These are phyloP conservation scores for Purshia tridentata DNA, from an alignment of 306 rosid genomes.

Conservation along the genomic window DNA sequence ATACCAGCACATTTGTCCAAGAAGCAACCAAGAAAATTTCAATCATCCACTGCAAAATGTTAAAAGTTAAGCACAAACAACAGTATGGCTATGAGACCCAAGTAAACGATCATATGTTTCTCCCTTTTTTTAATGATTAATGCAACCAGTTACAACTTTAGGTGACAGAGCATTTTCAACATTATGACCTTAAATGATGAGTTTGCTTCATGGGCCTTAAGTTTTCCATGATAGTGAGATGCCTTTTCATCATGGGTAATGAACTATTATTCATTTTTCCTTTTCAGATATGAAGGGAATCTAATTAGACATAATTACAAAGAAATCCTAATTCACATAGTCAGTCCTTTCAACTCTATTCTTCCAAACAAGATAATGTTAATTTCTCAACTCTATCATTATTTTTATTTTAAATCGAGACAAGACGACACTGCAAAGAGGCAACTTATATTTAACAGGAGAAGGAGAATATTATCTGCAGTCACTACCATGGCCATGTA, in stretches of 20 bases:
- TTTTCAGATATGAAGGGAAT: not conserved
- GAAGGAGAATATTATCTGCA: not conserved
- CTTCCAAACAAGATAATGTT: not conserved
- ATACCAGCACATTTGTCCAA: not conserved
- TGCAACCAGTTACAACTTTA: not conserved
- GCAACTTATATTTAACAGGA: not conserved
- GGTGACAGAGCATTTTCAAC: not conserved
- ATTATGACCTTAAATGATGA: not conserved
- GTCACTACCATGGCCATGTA: constrained; percentile 2
- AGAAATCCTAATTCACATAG: not conserved
- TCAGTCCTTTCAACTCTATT: not conserved
- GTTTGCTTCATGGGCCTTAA: not conserved
- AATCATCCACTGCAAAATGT: not conserved
- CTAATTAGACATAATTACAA: not conserved
- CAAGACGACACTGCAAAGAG: not conserved
- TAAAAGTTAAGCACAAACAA: not conserved
- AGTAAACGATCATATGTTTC: not conserved
- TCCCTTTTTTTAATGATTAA: not conserved
- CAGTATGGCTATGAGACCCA: not conserved
- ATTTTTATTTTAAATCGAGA: not conserved
- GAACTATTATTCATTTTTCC: not conserved
- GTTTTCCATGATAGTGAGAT: not conserved
- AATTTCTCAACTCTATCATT: not conserved
- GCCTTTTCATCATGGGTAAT: too few species aligned
- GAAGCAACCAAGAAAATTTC: not conserved